Conservation (phyloP, 129 eudicot species). For the Solidago caesia region DNA sequence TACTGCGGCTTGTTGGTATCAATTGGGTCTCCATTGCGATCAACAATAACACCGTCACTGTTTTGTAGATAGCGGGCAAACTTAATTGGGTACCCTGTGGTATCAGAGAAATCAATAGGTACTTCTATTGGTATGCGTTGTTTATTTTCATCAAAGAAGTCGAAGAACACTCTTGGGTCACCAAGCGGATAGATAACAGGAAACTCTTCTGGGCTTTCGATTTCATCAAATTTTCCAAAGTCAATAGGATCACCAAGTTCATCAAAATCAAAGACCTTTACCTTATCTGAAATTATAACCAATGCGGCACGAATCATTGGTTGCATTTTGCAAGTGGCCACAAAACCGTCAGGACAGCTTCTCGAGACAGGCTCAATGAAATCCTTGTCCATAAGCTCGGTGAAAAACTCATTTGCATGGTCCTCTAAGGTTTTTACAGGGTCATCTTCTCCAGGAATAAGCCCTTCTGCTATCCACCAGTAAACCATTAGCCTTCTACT, state of each 20-base stretch:
- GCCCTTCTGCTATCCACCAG: too few species aligned
- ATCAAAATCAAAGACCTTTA: slow-evolving; percentile 48
- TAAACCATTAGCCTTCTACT: too few species aligned
- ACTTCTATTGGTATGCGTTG: background rate
- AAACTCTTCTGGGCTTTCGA: slow-evolving; percentile 30
- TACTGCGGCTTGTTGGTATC: background rate
- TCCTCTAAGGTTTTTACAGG: too few species aligned
- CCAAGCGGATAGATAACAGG: slow-evolving; percentile 31
- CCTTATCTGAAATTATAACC: slow-evolving; percentile 32
- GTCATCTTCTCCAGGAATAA: too few species aligned
- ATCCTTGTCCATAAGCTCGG: slow-evolving; percentile 31
- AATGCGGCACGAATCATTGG: slow-evolving; percentile 41
- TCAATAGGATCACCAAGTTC: slow-evolving; percentile 33
- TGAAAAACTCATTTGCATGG: too few species aligned
- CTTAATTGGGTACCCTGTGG: background rate
- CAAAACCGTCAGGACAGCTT: too few species aligned
- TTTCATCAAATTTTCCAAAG: slow-evolving; percentile 34
- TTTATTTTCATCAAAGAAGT: background rate
- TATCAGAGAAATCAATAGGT: background rate
- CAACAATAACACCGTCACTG: background rate
- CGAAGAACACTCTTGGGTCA: slow-evolving; percentile 29
- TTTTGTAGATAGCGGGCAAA: background rate
- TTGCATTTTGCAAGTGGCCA: slow-evolving; percentile 49
- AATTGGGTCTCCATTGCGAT: background rate
- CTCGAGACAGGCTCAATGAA: slow-evolving; percentile 43